Conservation (phyloP, 495 filamentous ascomycete species). For the Oidiodendron maius region DNA sequence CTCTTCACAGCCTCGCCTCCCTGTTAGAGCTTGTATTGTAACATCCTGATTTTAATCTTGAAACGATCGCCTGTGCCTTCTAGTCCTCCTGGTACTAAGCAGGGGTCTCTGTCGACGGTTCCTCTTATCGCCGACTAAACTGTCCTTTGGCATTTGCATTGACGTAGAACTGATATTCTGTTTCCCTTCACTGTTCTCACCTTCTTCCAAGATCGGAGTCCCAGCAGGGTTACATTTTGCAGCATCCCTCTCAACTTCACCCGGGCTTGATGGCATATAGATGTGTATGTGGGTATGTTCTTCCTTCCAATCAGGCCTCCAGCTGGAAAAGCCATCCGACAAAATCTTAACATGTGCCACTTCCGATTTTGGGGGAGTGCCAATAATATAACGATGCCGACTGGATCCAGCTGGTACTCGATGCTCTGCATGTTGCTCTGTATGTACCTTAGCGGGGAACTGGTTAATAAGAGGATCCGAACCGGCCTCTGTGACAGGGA, state of each 20-base stretch:
- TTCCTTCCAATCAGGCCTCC: conserved; percentile 6
- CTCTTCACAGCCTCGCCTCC: no score
- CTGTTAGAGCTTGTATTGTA: no score
- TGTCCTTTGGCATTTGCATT: no score
- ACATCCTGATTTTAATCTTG: background rate
- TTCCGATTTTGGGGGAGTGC: conserved; percentile 9
- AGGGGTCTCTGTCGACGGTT: no score
- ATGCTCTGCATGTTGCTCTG: conserved; percentile 10
- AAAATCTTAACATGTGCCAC: conserved; percentile 11
- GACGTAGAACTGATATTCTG: no score
- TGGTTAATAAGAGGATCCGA: conserved; percentile 5
- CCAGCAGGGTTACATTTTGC: background rate
- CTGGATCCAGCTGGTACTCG: conserved; percentile 10
- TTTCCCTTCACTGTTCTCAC: no score
- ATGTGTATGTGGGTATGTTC: conserved; percentile 24
- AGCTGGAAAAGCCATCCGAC: conserved; percentile 9
- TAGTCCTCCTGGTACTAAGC: background rate
- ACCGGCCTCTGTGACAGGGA: conserved; percentile 1
- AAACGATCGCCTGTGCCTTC: conserved; percentile 13
- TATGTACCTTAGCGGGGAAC: conserved; percentile 7
- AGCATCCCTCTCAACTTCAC: conserved; percentile 7
- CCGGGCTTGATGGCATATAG: conserved; percentile 14
- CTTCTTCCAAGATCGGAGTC: background rate
- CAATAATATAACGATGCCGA: conserved; percentile 20
- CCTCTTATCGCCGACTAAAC: no score